Base-by-base conservation (phyloP, 352 stramenopile species). In the Pythium brassicae region DNA sequence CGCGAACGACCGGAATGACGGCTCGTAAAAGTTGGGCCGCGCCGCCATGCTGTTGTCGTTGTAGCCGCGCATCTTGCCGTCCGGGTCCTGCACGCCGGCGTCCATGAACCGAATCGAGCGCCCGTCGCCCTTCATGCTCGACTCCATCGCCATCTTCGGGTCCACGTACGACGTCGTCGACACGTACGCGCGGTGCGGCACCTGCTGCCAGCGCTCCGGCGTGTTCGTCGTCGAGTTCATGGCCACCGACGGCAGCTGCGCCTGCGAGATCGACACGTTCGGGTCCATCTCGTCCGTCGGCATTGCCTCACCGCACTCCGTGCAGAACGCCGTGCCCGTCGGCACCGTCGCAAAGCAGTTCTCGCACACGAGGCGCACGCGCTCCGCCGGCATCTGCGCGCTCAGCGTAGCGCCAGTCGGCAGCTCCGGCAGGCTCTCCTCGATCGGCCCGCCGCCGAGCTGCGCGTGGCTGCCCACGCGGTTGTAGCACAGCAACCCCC, bases 41-140 rank as follows among this genome's bases (percentile, higher is more conserved):
- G 69, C 40, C 19, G 40, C 59, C 53, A 91, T 89, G 22, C 68
- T 84, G 39, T 61, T 68, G 72, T 91, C 82, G 53, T 94, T 92
- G 70, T 92, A 92, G 54, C 83, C 76, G 17, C 78, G 79, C 67
- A 93, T 66, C 76, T 93, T 93, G 37, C 83, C 83, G 46, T 93
- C 83, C 0, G 83, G 76, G n/a, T 88, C 83, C 57, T 91, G 80
- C 11, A 93, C 85, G 11, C 86, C 86, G 3, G 63, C 78, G 55
- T 95, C 86, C 83, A 93, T 92, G 54, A 95, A 95, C 17, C 86
- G 86, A 53, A 95, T 95, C 55, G 83, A 93, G 39, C 83, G 83
- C 4, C 70, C 70, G 25, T 92, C 80, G 55, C 76, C 78, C 69
- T 90, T 89, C 56, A 89, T 78, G 58, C 71, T 87, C 29, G 62